Base-by-base conservation (phyloP, 805 yeast genomes). In the Barnettozyma botsteinii region DNA sequence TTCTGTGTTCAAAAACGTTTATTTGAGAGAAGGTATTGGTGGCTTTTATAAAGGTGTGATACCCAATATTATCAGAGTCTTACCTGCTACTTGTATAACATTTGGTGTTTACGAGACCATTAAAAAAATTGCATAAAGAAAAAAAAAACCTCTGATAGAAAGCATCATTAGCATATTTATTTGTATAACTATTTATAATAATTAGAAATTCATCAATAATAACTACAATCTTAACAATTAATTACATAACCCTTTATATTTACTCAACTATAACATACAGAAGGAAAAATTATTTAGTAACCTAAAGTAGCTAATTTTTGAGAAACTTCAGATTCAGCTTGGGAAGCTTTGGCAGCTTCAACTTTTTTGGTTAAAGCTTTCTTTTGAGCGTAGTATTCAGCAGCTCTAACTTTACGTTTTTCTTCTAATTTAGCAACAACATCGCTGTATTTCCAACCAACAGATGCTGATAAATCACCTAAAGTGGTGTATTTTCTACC, bases 401-500 rank as follows among this genome's bases (percentile, higher is more conserved):
- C 95, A 63, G 96, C 81, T 80, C 84, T 88, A 70, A 89, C 94
- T 84, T 86, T 89, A 79, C 99, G 85, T 89, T 94, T 91, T 75
- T 88, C 97, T 81, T 93, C 98, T 69, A 93, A 85, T 69, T 89
- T 81, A 67, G 87, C 86, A 62, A 93, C 98, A 67, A 93, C 82
- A 55, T 93, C 88, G 77, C 89, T 95, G 95, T 93, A 93, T 77
- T 89, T 93, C 98, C 98, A 93, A 72, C 98, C 98, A 61, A 93
- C 97, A 65, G 96, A 81, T 62, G 93, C 72, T 58, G 96, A 83
- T 70, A 93, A 81, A 72, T 93, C 88, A 70, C 95, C 95, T 62
- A 93, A 86, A 56, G 97, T 87, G 75, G 96, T 86, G 95, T 83
- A 93, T 78, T 93, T 93, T 85, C 98, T 88, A 72, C 98, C 98